Conservation (phyloP, 2,329 filamentous ascomycete species). For the Stylonectria norvegica region DNA sequence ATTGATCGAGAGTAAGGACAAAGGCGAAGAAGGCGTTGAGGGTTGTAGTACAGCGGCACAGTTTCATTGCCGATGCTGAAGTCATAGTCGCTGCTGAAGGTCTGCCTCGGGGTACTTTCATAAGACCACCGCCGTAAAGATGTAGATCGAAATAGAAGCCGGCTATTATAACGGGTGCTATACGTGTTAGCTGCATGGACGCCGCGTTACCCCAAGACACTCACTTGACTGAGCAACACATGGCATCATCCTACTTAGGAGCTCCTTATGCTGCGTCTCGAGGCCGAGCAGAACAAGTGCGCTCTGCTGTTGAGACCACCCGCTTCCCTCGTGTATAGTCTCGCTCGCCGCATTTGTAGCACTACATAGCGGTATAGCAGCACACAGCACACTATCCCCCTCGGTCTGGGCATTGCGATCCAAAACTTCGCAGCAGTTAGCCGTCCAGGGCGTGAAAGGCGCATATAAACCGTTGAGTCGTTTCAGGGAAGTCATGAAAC, state of each 20-base stretch:
- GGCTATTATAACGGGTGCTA: conserved; percentile 30
- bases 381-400: conserved; percentile 42
- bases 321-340: conserved; percentile 27
- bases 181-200: conserved; percentile 13
- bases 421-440: conserved; percentile 43
- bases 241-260: conserved; percentile 34
- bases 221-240: conserved; percentile 28
- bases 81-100: conserved; percentile 7
- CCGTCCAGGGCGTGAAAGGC: conserved; percentile 41
- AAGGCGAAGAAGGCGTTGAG: conserved; percentile 34
- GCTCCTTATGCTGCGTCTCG: conserved; percentile 44
- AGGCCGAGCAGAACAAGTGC: conserved; percentile 46
- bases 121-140: conserved; percentile 38
- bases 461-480: conserved; percentile 29
- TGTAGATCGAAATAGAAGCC: conserved; percentile 38
- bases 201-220: neutral
- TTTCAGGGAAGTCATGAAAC: conserved; percentile 39
- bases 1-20: conserved; percentile 28
- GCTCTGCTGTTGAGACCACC: conserved; percentile 38
- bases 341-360: conserved; percentile 38
- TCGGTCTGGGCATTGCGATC: conserved; percentile 34
- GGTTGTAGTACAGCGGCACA: conserved; percentile 23
- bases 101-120: conserved; percentile 19
- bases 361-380: conserved; percentile 42
- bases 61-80: conserved; percentile 15